phyloP scores from a whole-genome alignment of 768 basidiomycete species.

The Pluteus cervinus region DNA sequence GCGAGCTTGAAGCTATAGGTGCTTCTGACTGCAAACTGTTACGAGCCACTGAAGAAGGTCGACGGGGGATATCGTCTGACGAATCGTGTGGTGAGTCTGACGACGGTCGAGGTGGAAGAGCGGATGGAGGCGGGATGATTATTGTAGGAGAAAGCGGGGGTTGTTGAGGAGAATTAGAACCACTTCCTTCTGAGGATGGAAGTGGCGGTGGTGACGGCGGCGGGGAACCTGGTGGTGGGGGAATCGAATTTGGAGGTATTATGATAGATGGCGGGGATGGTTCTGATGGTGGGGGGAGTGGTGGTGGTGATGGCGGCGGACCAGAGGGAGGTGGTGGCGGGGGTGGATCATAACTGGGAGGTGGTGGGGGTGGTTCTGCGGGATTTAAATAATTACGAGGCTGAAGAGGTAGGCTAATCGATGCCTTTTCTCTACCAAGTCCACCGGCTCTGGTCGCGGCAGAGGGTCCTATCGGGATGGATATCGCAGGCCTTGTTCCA shows the following conservation, averaged over 20 bases:
- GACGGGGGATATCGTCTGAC: slow-evolving; percentile 7
- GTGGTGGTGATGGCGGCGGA: slow-evolving; percentile 22
- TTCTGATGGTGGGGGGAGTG: slow-evolving; percentile 27
- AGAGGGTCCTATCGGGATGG: slow-evolving; percentile 17
- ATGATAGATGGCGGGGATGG: slow-evolving; percentile 25
- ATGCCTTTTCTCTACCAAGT: too few relatives aligned
- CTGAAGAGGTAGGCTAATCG: too few relatives aligned
- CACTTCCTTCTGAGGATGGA: slow-evolving; percentile 13
- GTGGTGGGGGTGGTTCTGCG: slow-evolving; percentile 17
- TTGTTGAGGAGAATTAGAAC: slow-evolving; percentile 17
- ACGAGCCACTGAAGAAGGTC: slow-evolving; percentile 7
- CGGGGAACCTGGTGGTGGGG: slow-evolving; percentile 17
- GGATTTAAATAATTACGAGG: too few relatives aligned
- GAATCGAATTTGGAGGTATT: slow-evolving; percentile 14
- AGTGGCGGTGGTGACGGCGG: slow-evolving; percentile 29
- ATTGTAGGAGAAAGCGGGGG: slow-evolving; percentile 19
- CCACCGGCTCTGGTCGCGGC: slow-evolving; percentile 18
- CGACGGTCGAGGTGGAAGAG: slow-evolving; percentile 3
- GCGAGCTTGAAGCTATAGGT: slow-evolving; percentile 10
- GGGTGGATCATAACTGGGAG: slow-evolving; percentile 20
- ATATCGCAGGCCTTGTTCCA: slow-evolving; percentile 18
- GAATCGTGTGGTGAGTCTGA: slow-evolving; percentile 6
- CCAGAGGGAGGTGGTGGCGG: slow-evolving; percentile 13
- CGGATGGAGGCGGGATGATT: slow-evolving; percentile 8
- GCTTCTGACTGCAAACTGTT: slow-evolving; percentile 8